Percentiles rank a stretch among this genome's conserved stretches.
phyloP scores from a whole-genome alignment of 2,329 filamentous ascomycete genomes.

The Boeremia lycopersici region DNA sequence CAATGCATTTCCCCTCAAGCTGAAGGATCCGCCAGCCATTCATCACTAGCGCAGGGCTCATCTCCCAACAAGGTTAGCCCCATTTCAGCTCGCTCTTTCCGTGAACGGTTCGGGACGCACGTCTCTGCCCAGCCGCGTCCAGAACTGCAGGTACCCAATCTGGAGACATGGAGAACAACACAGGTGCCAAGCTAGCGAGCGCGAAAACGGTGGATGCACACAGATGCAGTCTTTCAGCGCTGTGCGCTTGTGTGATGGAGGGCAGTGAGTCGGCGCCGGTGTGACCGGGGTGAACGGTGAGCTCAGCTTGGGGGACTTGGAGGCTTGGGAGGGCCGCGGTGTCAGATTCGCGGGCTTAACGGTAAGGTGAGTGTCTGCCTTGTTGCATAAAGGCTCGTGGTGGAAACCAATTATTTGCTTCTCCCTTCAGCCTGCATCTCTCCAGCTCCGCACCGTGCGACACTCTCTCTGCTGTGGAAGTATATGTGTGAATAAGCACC shows the following conservation, averaged over 20 bases:
- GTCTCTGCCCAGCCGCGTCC: conserved; percentile 1
- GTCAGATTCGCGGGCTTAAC: conserved; percentile 4
- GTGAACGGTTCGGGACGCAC: conserved; percentile 4
- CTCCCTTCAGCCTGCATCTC: not conserved
- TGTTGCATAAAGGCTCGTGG: not conserved
- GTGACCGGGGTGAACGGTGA: not conserved
- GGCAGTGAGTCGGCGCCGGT: not conserved
- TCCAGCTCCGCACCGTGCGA: not conserved
- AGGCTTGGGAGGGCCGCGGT: not conserved
- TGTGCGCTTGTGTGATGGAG: not conserved
- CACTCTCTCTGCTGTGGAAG: not conserved
- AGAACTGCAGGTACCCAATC: conserved; percentile 2
- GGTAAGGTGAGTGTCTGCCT: conserved; percentile 1
- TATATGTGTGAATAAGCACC: not conserved
- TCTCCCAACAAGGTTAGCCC: not conserved
- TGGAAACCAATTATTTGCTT: not conserved
- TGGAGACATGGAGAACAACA: not conserved
- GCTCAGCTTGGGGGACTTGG: conserved; percentile 10
- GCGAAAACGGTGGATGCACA: not conserved
- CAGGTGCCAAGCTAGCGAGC: not conserved
- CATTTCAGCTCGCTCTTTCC: conserved; percentile 2
- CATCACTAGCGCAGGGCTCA: conserved; percentile 1
- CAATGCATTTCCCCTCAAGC: not conserved
- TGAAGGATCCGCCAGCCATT: conserved; percentile 8
- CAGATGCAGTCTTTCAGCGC: not conserved